Percentiles rank a stretch among this genome's conserved stretches.
These are phyloP conservation scores for Plasmodium falciparum DNA, from an alignment of 169 alveolate species.

Conservation along the genomic window DNA sequence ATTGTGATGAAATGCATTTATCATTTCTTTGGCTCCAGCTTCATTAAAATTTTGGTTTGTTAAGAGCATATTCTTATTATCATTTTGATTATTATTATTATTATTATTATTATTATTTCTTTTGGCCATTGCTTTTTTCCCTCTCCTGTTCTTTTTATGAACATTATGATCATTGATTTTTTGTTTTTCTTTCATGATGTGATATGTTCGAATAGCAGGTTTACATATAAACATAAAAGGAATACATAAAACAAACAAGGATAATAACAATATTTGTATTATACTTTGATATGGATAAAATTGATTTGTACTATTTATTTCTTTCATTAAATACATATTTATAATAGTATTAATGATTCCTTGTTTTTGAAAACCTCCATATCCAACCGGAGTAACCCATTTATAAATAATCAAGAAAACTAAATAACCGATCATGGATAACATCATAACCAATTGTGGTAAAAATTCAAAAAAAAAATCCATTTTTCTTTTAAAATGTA, in stretches of 20 bases:
- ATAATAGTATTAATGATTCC: slow-evolving; percentile 97
- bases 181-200: slow-evolving; percentile 76
- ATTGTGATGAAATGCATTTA: slow-evolving; percentile 41
- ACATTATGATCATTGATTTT: neutral
- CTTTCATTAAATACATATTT: slow-evolving; percentile 92
- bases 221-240: slow-evolving; percentile 97
- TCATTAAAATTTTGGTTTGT: neutral
- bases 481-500: slow-evolving; percentile 90
- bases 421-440: slow-evolving; percentile 97
- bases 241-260: slow-evolving; percentile 90
- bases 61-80: neutral
- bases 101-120: slow-evolving; percentile 6
- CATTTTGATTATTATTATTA: slow-evolving; percentile 4
- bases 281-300: slow-evolving; percentile 86
- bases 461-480: slow-evolving; percentile 97
- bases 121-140: neutral
- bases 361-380: slow-evolving; percentile 90
- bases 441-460: slow-evolving; percentile 97
- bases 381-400: slow-evolving; percentile 93
- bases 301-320: slow-evolving; percentile 83
- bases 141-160: too few relatives aligned
- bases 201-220: slow-evolving; percentile 88
- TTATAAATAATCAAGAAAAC: slow-evolving; percentile 94
- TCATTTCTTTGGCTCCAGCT: slow-evolving; percentile 52
- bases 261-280: slow-evolving; percentile 87